Percentiles rank a stretch among this genome's conserved stretches.
phyloP scores from a whole-genome alignment of 2,329 filamentous ascomycete genomes.

The Reticulascus tulasneorum region DNA sequence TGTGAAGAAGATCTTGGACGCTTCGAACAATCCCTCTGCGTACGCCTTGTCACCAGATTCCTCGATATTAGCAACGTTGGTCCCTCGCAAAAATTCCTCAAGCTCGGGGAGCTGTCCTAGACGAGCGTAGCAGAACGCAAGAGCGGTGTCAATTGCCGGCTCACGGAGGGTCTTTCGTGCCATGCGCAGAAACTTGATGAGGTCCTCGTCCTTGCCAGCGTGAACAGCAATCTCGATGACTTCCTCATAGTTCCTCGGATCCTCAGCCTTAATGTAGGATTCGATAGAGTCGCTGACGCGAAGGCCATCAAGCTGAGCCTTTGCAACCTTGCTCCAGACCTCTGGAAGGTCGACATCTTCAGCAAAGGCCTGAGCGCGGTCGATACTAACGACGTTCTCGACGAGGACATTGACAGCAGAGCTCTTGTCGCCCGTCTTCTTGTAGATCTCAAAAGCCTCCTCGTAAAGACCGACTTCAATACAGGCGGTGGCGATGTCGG shows the following conservation, averaged over 20 bases:
- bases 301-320: slow-evolving; percentile 94
- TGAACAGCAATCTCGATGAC: slow-evolving; percentile 95
- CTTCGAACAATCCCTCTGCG: slow-evolving; percentile 88
- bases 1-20: slow-evolving; percentile 93
- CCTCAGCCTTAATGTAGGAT: slow-evolving; percentile 92
- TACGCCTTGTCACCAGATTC: slow-evolving; percentile 98
- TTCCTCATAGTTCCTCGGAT: slow-evolving; percentile 89
- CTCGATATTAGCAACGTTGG: slow-evolving; percentile 94
- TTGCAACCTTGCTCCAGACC: slow-evolving; percentile 97
- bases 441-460: slow-evolving; percentile 97
- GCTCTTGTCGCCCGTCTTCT: slow-evolving; percentile 89
- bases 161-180: slow-evolving; percentile 94
- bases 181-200: slow-evolving; percentile 96
- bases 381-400: slow-evolving; percentile 95
- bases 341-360: slow-evolving; percentile 91
- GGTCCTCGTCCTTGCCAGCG: slow-evolving; percentile 95
- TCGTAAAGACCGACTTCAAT: slow-evolving; percentile 93
- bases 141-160: slow-evolving; percentile 84
- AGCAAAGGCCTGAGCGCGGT: slow-evolving; percentile 91
- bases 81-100: slow-evolving; percentile 89
- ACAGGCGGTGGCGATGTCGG: slow-evolving; percentile 89
- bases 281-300: slow-evolving; percentile 90
- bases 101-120: slow-evolving; percentile 89
- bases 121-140: slow-evolving; percentile 91
- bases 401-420: slow-evolving; percentile 89